Base-by-base conservation (phyloP, 352 stramenopile genomes). In the Phytophthora pinifolia region DNA sequence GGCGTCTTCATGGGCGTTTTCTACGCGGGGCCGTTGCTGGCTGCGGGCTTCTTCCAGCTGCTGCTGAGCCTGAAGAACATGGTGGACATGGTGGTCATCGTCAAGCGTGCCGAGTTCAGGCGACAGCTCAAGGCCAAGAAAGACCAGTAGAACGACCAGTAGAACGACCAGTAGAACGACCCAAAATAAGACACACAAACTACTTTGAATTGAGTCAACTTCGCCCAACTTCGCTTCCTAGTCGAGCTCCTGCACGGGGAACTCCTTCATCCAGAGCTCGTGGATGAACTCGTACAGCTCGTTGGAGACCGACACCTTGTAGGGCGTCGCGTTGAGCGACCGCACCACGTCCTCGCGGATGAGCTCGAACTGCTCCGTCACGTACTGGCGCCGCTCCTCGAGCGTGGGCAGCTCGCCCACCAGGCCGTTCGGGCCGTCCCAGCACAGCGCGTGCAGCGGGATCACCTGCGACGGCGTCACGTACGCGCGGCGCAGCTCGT, bases 301-400 rank as follows among this genome's bases (percentile, higher is more conserved):
- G 42, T 74, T 79, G 46, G 79, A 90, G n/a, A 94, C 84, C 29
- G 67, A 99, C 42, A 98, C 88, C 70, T 98, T 97, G 79, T 97
- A 98, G 18, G 90, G 91, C 35, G 94, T 98, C 29, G 98, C 95
- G 73, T 99, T 99, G 10, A 98, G 64, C 65, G 91, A 90, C 29
- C 96, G 86, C 46, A 98, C 82, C 15, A 98, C 83, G 59, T 99
- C 96, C 39, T 97, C 83, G 43, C 97, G 90, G 47, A 98, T 89
- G 17, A 97, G 43, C 41, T 92, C 72, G 50, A 99, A 88, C 63
- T 99, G 93, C 56, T 94, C 67, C 15, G 86, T 65, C 7, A 98
- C 93, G 63, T 92, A 96, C 54, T 83, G 61, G 18, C 89, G 80
- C 35, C 84, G 80, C 51, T 95, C 79, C 51, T 95, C 72, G 27